A percentile compares a stretch with the other conserved stretches of the same genome.
Conservation (phyloP, 768 basidiomycete species). For the Podaxis sp. region DNA sequence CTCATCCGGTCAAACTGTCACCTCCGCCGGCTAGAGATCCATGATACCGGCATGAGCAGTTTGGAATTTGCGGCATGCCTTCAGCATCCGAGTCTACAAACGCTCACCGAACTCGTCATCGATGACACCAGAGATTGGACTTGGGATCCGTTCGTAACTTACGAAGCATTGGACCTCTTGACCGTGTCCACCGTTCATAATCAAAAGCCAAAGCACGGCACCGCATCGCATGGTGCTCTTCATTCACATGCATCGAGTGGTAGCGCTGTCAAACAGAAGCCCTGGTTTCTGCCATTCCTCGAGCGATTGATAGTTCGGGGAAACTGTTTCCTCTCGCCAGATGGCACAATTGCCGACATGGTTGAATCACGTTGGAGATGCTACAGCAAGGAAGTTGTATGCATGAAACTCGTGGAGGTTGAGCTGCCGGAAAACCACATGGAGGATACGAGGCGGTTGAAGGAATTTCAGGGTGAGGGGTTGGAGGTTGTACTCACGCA, state of each 20-base stretch:
- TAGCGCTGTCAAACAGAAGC: neutral
- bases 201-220: slow-evolving; percentile 1
- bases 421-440: slow-evolving; percentile 32
- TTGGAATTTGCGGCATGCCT: slow-evolving; percentile 30
- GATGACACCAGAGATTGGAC: slow-evolving; percentile 35
- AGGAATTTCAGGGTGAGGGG: slow-evolving; percentile 32
- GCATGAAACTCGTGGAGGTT: slow-evolving; percentile 29
- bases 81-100: slow-evolving; percentile 25
- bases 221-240: slow-evolving; percentile 3
- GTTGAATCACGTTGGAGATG: slow-evolving; percentile 35
- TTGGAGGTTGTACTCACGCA: slow-evolving; percentile 27
- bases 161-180: slow-evolving; percentile 28
- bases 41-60: slow-evolving; percentile 32
- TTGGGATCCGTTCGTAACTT: slow-evolving; percentile 32
- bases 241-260: neutral
- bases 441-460: slow-evolving; percentile 28
- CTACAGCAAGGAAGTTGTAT: slow-evolving; percentile 20
- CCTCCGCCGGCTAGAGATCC: slow-evolving; percentile 29
- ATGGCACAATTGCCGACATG: slow-evolving; percentile 34
- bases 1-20: slow-evolving; percentile 30
- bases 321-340: slow-evolving; percentile 27
- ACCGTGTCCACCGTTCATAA: slow-evolving; percentile 17
- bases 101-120: slow-evolving; percentile 30
- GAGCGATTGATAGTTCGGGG: slow-evolving; percentile 29
- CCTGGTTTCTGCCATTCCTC: slow-evolving; percentile 28